Evolutionary conservation across 495 filamentous ascomycete species (phyloP).

Genomic region (Filosporella fistucella): DNA sequence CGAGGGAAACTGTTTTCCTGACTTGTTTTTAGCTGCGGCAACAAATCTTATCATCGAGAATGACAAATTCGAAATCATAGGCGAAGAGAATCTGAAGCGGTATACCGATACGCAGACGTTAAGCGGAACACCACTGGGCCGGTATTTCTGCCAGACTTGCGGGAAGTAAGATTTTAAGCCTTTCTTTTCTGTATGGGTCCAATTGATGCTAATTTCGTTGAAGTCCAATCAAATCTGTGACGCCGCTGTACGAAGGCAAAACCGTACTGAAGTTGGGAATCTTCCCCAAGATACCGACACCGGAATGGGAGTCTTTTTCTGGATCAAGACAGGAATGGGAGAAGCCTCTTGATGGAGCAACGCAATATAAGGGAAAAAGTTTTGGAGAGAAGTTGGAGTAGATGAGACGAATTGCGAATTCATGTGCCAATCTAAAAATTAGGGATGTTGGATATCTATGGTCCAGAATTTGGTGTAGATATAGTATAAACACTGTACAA

Average conservation of each 20-base stretch:
- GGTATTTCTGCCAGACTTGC: conserved; percentile 35
- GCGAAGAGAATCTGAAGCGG: conserved; percentile 29
- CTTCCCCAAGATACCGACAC: conserved; percentile 35
- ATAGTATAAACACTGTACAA: too few species aligned
- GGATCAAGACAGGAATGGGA: conserved; percentile 32
- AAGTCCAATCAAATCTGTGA: conserved; percentile 35
- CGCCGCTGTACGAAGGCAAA: conserved; percentile 24
- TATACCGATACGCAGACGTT: conserved; percentile 31
- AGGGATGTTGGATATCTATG: too few species aligned
- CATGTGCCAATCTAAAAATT: too few species aligned
- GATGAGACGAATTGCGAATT: background rate
- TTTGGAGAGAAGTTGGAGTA: conserved; percentile 15
- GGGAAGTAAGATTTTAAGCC: conserved; percentile 30
- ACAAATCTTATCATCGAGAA: conserved; percentile 34
- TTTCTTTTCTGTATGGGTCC: background rate
- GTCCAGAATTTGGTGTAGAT: too few species aligned
- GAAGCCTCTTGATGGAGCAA: conserved; percentile 16
- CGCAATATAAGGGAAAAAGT: conserved; percentile 20
- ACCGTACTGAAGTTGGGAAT: conserved; percentile 38
- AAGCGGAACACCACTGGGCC: conserved; percentile 32
- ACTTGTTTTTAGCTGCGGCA: conserved; percentile 6
- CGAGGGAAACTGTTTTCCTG: background rate
- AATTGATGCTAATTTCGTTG: background rate
- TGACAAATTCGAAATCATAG: conserved; percentile 33
- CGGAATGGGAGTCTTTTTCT: conserved; percentile 34